phyloP scores from a whole-genome alignment of 2,329 filamentous ascomycete genomes.

The Hypoxylon sp. region DNA sequence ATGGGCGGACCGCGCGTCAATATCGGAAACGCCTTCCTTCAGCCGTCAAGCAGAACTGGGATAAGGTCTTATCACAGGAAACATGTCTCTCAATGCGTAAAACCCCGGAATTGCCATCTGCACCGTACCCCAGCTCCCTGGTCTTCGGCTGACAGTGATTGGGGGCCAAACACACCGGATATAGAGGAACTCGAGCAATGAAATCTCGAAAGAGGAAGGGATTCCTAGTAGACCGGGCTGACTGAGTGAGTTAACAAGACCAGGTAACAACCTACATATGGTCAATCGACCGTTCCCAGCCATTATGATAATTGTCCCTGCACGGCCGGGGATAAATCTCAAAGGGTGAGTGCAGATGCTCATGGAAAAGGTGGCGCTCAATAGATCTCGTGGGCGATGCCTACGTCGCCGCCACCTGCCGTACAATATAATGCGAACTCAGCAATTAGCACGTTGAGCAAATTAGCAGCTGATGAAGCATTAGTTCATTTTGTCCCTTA shows the following conservation, averaged over 20 bases:
- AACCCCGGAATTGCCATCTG: not conserved
- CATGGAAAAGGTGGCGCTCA: not conserved
- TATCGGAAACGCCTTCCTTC: not conserved
- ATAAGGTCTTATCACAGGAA: not conserved
- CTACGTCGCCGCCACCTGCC: not conserved
- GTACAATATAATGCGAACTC: constrained; percentile 1
- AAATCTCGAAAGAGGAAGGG: not conserved
- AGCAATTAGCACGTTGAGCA: not conserved
- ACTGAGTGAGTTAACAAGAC: not conserved
- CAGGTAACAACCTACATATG: not conserved
- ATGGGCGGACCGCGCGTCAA: not conserved
- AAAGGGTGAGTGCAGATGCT: not conserved
- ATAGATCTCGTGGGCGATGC: not conserved
- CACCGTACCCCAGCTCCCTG: not conserved
- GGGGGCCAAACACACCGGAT: not conserved
- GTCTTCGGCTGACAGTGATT: not conserved
- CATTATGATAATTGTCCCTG: not conserved
- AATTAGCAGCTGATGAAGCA: not conserved
- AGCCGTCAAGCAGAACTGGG: not conserved
- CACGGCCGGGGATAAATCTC: not conserved
- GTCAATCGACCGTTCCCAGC: not conserved
- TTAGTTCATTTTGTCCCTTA: not conserved
- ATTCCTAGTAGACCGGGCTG: not conserved
- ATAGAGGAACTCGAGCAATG: not conserved
- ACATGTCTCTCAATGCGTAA: not conserved